Percentiles rank a stretch among this genome's conserved stretches.
Evolutionary conservation across 345 rosid genomes (phyloP).

Genomic region (Cochlearia excelsa): DNA sequence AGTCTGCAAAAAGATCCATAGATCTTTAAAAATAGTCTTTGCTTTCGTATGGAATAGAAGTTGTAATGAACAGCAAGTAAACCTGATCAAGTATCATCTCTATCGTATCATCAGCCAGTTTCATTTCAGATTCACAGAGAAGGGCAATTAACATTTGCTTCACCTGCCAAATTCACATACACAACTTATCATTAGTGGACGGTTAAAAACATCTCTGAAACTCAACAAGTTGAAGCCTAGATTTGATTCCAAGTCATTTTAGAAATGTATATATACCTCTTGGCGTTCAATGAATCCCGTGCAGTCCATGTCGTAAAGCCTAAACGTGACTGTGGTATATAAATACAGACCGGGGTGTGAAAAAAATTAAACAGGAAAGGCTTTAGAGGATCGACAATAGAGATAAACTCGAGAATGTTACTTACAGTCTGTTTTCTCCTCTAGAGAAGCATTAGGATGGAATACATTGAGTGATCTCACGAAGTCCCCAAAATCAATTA

Average conservation of each 20-base stretch:
- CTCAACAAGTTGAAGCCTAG: background rate
- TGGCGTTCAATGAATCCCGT: constrained; percentile 95
- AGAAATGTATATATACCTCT: constrained; percentile 47
- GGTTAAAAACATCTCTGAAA: no score
- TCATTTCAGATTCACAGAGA: constrained; percentile 93
- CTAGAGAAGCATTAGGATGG: constrained; percentile 79
- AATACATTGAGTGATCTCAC: constrained; percentile 84
- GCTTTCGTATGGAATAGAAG: background rate
- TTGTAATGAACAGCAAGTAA: constrained; percentile 2
- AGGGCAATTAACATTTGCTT: constrained; percentile 98
- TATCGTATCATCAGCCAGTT: constrained; percentile 92
- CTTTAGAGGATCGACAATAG: background rate
- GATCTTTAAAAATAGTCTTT: background rate
- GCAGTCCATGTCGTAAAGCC: constrained; percentile 85
- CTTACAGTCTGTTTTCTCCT: constrained; percentile 90
- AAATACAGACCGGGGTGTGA: no score
- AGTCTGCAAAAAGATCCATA: constrained; percentile 45
- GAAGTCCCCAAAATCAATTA: constrained; percentile 92
- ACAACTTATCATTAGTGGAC: background rate
- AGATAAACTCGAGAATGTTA: constrained; percentile 5
- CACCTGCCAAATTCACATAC: constrained; percentile 51
- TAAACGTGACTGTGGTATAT: constrained; percentile 72
- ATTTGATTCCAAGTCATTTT: no score
- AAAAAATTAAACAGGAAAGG: background rate
- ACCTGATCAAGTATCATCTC: constrained; percentile 96